Base-by-base conservation (phyloP, 2,329 filamentous ascomycete species). In the Cladosporium sp. region DNA sequence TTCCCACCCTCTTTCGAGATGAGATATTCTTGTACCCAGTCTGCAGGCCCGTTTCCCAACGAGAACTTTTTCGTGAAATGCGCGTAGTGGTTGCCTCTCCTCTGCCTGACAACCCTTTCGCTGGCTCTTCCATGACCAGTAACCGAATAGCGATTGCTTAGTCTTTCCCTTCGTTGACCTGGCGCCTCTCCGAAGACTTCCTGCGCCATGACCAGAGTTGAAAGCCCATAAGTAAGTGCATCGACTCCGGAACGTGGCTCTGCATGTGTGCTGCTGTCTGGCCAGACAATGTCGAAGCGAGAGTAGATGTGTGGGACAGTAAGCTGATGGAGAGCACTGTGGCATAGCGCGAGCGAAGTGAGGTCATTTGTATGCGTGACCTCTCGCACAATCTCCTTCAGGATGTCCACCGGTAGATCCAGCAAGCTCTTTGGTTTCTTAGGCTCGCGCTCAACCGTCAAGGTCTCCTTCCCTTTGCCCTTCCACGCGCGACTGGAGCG, bases 281-380 rank as follows among this genome's bases (percentile, higher is more conserved):
- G 90, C 90, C 90, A 94, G 40, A 93, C 88, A 62, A 94, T 94
- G 68, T 94, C 90, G 73, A 94, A 94, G 60, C 88, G 84, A 17
- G 88, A 88, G 75, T 94, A 94, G 63, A 94, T 91, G 65, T 87
- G 84, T 17, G 90, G 89, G 22, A 90, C 85, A 0, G 88, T 84
- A 56, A 94, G 80, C 42, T 80, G 79, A 73, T 94, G 88, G 12
- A 95, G 81, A 25, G 86, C 85, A 13, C 89, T 91, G 74, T 91
- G 89, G 42, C 89, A 88, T 59, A 91, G 78, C 13, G 89, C 89
- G 39, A 94, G 80, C 13, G 89, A 85, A 0, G 88, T 90, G 60
- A 94, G 78, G 71, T 94, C 90, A 71, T 91, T 93, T 4, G 88
- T 91, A 68, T 91, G 86, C 3, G 86, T 89, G 55, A 92, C 81